Conservation (phyloP, 495 filamentous ascomycete species). For the Pseudevernia furfuracea region DNA sequence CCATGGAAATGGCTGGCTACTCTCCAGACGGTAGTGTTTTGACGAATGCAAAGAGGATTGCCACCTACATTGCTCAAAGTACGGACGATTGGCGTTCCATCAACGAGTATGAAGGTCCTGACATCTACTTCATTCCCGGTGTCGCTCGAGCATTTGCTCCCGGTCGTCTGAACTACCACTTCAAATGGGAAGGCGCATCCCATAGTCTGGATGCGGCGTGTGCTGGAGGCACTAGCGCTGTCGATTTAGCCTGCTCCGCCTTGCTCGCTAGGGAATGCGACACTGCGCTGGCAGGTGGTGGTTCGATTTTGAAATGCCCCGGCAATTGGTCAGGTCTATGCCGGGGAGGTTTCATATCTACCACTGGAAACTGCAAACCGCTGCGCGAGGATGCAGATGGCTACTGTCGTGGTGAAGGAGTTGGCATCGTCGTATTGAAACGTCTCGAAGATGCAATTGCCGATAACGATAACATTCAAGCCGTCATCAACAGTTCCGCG, state of each 20-base stretch:
- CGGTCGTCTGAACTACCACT: not conserved
- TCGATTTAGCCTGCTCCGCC: not conserved
- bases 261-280: not conserved
- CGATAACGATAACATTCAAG: conserved; percentile 42
- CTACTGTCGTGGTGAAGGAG: conserved; percentile 52
- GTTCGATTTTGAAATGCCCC: not conserved
- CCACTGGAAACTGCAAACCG: conserved; percentile 57
- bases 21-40: conserved; percentile 26
- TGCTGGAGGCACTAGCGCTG: not conserved
- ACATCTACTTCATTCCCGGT: not conserved
- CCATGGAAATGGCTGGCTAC: conserved; percentile 34
- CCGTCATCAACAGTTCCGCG: conserved; percentile 29
- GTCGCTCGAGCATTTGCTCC: not conserved
- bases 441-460: conserved; percentile 38
- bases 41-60: conserved; percentile 28
- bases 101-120: conserved; percentile 30
- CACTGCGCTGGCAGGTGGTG: not conserved
- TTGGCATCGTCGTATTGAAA: conserved; percentile 39
- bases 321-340: conserved; percentile 41
- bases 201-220: conserved; percentile 1
- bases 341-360: conserved; percentile 60
- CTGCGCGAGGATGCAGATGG: conserved; percentile 61
- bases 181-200: not conserved
- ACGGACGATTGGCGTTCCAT: conserved; percentile 34
- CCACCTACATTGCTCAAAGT: conserved; percentile 31